Evolutionary conservation across 2,329 filamentous ascomycete genomes (phyloP).

Genomic region (Scopulariopsis brevicaulis): DNA sequence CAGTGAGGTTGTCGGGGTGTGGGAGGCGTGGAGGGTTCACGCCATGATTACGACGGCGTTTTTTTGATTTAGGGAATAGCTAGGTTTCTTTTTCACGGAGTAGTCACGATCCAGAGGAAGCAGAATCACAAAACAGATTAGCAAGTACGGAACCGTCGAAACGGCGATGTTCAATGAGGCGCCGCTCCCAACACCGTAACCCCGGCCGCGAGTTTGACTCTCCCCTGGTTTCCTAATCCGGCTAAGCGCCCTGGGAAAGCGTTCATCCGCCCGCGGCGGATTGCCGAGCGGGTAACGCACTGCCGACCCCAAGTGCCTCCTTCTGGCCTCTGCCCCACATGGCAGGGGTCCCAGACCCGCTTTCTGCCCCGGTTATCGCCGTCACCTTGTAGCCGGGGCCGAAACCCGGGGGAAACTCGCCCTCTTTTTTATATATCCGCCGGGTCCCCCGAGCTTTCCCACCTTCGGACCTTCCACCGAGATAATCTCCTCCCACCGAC

Average conservation of each 20-base stretch:
- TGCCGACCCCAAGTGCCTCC: background rate
- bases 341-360: too few relatives aligned
- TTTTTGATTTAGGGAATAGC: conserved; percentile 2
- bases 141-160: too few relatives aligned
- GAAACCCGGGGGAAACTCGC: background rate
- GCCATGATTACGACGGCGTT: conserved; percentile 3
- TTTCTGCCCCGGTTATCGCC: too few relatives aligned
- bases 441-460: background rate
- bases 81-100: background rate
- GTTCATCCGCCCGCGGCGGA: background rate
- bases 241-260: background rate
- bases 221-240: background rate
- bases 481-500: too few relatives aligned
- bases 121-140: too few relatives aligned
- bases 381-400: background rate
- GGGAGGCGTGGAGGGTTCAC: too few relatives aligned
- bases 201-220: too few relatives aligned
- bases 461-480: background rate
- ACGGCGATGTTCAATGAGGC: too few relatives aligned
- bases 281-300: background rate
- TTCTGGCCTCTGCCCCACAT: too few relatives aligned
- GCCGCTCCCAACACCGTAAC: too few relatives aligned
- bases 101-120: background rate
- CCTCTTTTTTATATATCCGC: background rate
- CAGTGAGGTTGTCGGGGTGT: too few relatives aligned